These are phyloP conservation scores for Salix arbutifolia DNA, from an alignment of 345 rosid species.

Conservation along the genomic window DNA sequence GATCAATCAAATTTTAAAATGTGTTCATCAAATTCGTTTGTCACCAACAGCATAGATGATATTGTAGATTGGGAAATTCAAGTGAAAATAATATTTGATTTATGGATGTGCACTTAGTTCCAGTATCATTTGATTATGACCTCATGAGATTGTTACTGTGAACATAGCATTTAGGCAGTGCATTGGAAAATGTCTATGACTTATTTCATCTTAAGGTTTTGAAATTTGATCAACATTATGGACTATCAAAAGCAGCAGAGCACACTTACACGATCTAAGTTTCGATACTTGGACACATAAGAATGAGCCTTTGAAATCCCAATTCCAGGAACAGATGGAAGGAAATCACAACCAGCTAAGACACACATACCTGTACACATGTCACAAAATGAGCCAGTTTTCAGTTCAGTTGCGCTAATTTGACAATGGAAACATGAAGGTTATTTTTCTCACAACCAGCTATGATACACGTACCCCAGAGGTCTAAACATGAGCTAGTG, in stretches of 20 bases:
- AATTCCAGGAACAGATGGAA: conserved; percentile 83
- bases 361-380: conserved; percentile 74
- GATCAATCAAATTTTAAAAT: too few species aligned
- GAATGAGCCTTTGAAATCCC: conserved; percentile 74
- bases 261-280: conserved; percentile 68
- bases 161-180: background rate
- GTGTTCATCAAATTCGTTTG: background rate
- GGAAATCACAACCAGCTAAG: conserved; percentile 92
- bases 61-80: background rate
- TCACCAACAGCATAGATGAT: background rate
- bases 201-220: background rate
- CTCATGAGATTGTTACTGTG: background rate
- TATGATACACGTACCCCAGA: background rate
- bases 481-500: background rate
- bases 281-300: conserved; percentile 64
- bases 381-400: conserved; percentile 11
- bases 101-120: background rate
- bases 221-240: background rate
- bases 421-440: background rate
- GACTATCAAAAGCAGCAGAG: background rate
- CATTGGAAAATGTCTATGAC: background rate
- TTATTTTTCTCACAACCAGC: background rate
- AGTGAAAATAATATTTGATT: background rate
- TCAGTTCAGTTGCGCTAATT: background rate
- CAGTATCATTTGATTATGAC: background rate